Evolutionary conservation across 2,329 filamentous ascomycete genomes (phyloP), one percentile per base, ranked within the genome.

Genomic region (Periconia macrospinosa): DNA sequence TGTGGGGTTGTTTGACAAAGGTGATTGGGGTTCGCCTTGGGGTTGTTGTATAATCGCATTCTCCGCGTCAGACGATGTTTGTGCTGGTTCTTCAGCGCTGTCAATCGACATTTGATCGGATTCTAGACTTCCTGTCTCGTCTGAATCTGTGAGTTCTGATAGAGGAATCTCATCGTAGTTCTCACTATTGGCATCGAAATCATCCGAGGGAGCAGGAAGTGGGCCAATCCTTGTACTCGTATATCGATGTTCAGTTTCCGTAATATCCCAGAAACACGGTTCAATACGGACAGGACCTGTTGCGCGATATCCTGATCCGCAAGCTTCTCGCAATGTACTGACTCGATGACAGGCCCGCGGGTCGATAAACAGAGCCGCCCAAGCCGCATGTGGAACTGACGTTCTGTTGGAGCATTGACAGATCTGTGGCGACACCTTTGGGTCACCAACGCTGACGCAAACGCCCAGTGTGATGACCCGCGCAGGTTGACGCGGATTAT

Each of bases 341-440:
- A 18, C 41, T 18, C 41, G 33, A 20, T 61, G 63, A 9, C 65
- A 70, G 6, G 64, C 63, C 27, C 55, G 42, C 6, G 66, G 61
- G 42, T 73, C 64, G 7, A 73, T 41, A 41, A 65, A 65, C 41
- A 70, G 56, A 20, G 62, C 59, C n/a, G 58, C 59, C 70, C 70
- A 73, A 3, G 59, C 56, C 9, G 58, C 68, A 44, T 70, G 69
- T 1, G 60, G 60, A 11, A 60, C 46, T 6, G 47, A 51, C 10
- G 41, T 37, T 13, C 47, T 37, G 19, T 60, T 52, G 2, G 46
- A 27, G 40, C 65, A 68, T 27, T 17, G 44, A 41, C 61, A 67
- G 9, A 50, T 20, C 14, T 45, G 27, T 27, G 65, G 62, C 2
- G 59, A 47, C 17, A 45, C 46, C 13, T 14, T 47, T 7, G 57